Percentiles rank a stretch among this genome's conserved stretches.
These are phyloP conservation scores for Xylaria sp. DNA, from an alignment of 2,329 filamentous ascomycete species.

Conservation along the genomic window DNA sequence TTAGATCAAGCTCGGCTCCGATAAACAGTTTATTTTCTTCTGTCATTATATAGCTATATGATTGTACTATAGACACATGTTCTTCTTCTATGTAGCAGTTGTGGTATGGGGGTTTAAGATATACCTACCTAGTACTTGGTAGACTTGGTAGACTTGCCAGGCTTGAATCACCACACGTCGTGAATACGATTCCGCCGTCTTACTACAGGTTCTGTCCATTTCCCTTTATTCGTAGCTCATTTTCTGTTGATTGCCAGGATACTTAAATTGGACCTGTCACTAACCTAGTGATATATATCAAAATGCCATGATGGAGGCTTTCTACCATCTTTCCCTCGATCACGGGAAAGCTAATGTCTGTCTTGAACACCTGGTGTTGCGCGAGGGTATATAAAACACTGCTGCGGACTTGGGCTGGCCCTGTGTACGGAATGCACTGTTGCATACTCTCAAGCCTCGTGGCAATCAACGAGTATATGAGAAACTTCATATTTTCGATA, in stretches of 20 bases:
- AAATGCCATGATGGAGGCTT: not conserved
- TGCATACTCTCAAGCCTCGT: not conserved
- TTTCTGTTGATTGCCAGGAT: too few species aligned
- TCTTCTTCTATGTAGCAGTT: not conserved
- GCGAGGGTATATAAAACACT: not conserved
- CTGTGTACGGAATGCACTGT: not conserved
- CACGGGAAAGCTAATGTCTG: not conserved
- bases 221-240: too few species aligned
- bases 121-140: too few species aligned
- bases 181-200: too few species aligned
- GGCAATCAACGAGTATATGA: not conserved
- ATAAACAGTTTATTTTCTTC: not conserved
- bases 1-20: not conserved
- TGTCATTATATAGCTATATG: not conserved
- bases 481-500: not conserved
- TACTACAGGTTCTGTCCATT: too few species aligned
- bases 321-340: too few species aligned
- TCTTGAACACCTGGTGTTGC: not conserved
- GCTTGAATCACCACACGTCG: too few species aligned
- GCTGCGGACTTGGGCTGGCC: not conserved
- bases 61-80: not conserved
- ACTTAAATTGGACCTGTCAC: too few species aligned
- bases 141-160: too few species aligned
- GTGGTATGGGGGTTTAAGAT: not conserved
- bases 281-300: not conserved